These are phyloP conservation scores for Penicillium malachiteum DNA, from an alignment of 495 filamentous ascomycete species.

Conservation along the genomic window DNA sequence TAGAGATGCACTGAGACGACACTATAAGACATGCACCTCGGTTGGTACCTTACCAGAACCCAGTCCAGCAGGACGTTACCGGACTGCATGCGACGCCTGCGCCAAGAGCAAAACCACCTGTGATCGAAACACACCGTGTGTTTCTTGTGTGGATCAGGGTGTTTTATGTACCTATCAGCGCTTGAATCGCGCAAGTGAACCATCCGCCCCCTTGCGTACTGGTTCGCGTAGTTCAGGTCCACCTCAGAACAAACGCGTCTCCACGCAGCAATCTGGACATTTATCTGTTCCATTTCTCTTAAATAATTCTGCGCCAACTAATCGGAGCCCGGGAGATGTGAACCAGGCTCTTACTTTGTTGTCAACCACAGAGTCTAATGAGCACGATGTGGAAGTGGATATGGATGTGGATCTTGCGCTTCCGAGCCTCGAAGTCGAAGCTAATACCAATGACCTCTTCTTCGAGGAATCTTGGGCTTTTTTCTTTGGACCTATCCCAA, in stretches of 20 bases:
- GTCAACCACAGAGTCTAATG: slow-evolving; percentile 10
- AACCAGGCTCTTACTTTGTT: slow-evolving; percentile 13
- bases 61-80: slow-evolving; percentile 7
- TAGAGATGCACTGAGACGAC: slow-evolving; percentile 16
- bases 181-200: not conserved
- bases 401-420: not conserved
- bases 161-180: slow-evolving; percentile 7
- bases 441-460: slow-evolving; percentile 7
- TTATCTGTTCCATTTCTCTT: slow-evolving; percentile 13
- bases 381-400: not conserved
- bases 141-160: not conserved
- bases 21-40: slow-evolving; percentile 11
- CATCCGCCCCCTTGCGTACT: not conserved
- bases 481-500: slow-evolving; percentile 5
- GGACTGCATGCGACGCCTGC: slow-evolving; percentile 15
- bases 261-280: not conserved
- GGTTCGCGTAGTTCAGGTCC: not conserved
- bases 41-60: slow-evolving; percentile 1
- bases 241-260: not conserved
- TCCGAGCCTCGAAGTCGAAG: slow-evolving; percentile 11
- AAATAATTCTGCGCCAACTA: slow-evolving; percentile 14
- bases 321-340: slow-evolving; percentile 8
- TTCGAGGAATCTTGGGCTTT: slow-evolving; percentile 14
- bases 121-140: slow-evolving; percentile 2
- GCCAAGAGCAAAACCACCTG: slow-evolving; percentile 7